These are phyloP conservation scores for Tephrocybe sp. DNA, from an alignment of 768 basidiomycete genomes.

Conservation along the genomic window DNA sequence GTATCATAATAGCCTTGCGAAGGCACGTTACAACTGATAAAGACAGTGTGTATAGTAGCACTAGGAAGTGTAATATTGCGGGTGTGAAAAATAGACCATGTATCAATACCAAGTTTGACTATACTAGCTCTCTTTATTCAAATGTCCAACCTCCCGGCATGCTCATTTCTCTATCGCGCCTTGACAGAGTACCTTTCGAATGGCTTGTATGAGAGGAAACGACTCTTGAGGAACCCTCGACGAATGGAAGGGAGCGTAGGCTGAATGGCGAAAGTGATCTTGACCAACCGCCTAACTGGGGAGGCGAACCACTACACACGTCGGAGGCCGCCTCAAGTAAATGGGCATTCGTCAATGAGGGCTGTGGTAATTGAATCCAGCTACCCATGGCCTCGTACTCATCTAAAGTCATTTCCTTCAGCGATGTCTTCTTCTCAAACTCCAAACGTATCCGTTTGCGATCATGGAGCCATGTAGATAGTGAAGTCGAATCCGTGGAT, in stretches of 20 bases:
- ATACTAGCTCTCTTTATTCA: background rate
- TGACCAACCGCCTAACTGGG: background rate
- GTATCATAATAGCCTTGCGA: too few relatives aligned
- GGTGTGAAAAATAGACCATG: too few relatives aligned
- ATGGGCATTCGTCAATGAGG: conserved; percentile 13
- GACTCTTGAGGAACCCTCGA: conserved; percentile 1
- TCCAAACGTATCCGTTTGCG: conserved; percentile 31
- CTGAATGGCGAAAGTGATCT: background rate
- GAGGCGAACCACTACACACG: background rate
- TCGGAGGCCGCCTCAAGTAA: background rate
- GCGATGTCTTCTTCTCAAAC: conserved; percentile 20
- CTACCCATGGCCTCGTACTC: conserved; percentile 51
- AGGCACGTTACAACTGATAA: too few relatives aligned
- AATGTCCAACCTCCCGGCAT: conserved; percentile 45
- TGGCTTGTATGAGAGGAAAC: background rate
- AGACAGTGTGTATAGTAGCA: too few relatives aligned
- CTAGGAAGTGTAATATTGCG: too few relatives aligned
- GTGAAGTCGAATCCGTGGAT: conserved; percentile 23
- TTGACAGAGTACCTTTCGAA: conserved; percentile 4
- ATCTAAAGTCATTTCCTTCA: conserved; percentile 38
- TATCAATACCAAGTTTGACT: too few relatives aligned
- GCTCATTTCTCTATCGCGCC: conserved; percentile 26
- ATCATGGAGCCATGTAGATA: conserved; percentile 37
- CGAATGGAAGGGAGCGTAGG: conserved; percentile 1
- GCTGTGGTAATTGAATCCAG: conserved; percentile 35